phyloP scores from a whole-genome alignment of 1,284 basidiomycete species.

The Trametes pubescens region DNA sequence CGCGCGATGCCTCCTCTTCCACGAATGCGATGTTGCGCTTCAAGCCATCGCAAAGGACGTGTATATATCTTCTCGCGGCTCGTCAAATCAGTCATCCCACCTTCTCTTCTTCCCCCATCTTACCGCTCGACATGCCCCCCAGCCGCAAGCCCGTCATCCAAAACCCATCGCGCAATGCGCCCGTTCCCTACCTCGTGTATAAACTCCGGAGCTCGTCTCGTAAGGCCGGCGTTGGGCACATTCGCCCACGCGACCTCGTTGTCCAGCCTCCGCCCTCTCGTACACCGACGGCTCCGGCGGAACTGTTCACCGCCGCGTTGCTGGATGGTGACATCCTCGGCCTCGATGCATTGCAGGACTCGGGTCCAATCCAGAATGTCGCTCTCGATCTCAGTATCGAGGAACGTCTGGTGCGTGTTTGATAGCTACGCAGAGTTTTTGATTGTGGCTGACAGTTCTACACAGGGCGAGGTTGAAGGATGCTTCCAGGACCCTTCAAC shows the following conservation, averaged over 20 bases:
- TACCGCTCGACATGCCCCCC: too few relatives aligned
- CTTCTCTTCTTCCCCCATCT: too few relatives aligned
- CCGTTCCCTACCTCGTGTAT: not conserved
- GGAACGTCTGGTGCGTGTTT: not conserved
- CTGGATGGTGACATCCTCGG: not conserved
- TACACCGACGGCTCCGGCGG: not conserved
- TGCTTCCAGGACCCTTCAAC: constrained; percentile 1
- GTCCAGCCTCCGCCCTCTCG: not conserved
- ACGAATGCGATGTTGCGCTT: not conserved
- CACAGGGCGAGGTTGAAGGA: not conserved
- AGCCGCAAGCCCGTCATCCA: not conserved
- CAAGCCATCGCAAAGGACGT: not conserved
- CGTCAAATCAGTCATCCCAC: too few relatives aligned
- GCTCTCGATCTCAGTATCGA: not conserved
- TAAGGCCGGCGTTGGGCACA: not conserved
- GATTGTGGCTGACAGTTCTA: not conserved
- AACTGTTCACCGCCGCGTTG: not conserved
- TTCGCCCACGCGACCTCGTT: constrained; percentile 1
- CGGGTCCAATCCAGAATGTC: not conserved
- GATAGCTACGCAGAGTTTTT: not conserved
- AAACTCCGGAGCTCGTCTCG: not conserved
- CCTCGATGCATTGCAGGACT: not conserved
- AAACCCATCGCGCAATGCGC: not conserved
- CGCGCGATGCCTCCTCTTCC: not conserved
- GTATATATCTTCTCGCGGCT: not conserved